phyloP scores from a whole-genome alignment of 2,329 filamentous ascomycete genomes.

The Fusarium sororula region DNA sequence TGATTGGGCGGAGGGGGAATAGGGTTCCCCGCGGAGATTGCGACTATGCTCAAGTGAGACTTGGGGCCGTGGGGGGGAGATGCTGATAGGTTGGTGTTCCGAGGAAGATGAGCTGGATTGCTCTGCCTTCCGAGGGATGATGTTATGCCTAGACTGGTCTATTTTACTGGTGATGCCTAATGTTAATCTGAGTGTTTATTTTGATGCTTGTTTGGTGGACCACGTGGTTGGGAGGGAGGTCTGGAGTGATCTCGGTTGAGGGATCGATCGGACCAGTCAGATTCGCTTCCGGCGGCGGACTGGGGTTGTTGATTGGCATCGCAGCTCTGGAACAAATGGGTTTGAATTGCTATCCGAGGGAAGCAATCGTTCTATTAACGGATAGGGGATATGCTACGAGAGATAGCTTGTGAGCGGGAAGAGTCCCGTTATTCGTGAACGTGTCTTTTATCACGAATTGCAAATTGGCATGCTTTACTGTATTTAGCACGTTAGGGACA shows the following conservation, averaged over 20 bases:
- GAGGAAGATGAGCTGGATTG: neutral
- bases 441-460: accelerated
- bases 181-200: too few relatives aligned
- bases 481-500: too few relatives aligned
- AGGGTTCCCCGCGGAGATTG: neutral
- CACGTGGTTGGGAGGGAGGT: too few relatives aligned
- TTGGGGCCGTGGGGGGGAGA: neutral
- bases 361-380: neutral
- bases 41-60: neutral
- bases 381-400: accelerated
- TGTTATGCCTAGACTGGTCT: neutral
- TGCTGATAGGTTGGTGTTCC: conserved; percentile 6
- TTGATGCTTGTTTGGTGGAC: too few relatives aligned
- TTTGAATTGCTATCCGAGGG: neutral
- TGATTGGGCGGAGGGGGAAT: neutral
- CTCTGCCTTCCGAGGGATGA: neutral
- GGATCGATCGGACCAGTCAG: neutral
- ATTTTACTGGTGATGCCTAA: too few relatives aligned
- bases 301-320: neutral
- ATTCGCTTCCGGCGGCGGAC: neutral
- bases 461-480: too few relatives aligned
- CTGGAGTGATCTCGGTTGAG: too few relatives aligned
- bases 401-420: accelerated
- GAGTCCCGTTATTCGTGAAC: too few relatives aligned
- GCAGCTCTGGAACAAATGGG: neutral